Conservation (phyloP, 164 flowering plant genomes). For the Berberis thunbergii region DNA sequence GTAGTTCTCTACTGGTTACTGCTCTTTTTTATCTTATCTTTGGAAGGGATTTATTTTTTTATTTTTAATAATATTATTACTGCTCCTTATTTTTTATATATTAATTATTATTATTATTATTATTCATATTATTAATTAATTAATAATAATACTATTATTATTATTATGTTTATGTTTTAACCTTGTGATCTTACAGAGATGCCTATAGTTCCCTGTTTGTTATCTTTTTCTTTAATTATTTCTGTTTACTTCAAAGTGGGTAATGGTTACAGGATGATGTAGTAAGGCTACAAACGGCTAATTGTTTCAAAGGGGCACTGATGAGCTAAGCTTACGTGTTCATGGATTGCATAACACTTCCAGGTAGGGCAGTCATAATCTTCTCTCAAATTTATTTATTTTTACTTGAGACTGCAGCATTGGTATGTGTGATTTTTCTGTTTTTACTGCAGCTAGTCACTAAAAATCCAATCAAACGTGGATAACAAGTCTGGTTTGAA, state of each 20-base stretch:
- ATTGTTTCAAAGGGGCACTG: slow-evolving; percentile 42
- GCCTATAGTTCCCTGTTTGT: neutral
- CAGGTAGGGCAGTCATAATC: slow-evolving; percentile 40
- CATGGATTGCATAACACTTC: slow-evolving; percentile 53
- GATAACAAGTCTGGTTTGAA: slow-evolving; percentile 40
- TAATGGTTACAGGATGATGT: slow-evolving; percentile 54
- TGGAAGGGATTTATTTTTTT: neutral
- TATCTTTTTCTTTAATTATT: neutral
- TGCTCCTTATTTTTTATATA: no score
- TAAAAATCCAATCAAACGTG: slow-evolving; percentile 23
- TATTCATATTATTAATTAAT: no score
- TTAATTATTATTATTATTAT: no score
- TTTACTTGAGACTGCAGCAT: neutral
- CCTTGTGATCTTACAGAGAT: neutral
- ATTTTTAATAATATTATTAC: no score
- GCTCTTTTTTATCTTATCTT: neutral
- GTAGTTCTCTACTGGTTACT: slow-evolving; percentile 15
- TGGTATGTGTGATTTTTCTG: neutral
- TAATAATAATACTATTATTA: no score
- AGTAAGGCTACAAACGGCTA: slow-evolving; percentile 58
- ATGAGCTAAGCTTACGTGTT: slow-evolving; percentile 48
- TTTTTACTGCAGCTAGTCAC: slow-evolving; percentile 39
- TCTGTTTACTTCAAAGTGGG: slow-evolving; percentile 2
- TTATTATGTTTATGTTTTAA: neutral
- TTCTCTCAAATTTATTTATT: neutral